Conservation (phyloP, 2,329 filamentous ascomycete genomes). For the Talaromyces islandicus region DNA sequence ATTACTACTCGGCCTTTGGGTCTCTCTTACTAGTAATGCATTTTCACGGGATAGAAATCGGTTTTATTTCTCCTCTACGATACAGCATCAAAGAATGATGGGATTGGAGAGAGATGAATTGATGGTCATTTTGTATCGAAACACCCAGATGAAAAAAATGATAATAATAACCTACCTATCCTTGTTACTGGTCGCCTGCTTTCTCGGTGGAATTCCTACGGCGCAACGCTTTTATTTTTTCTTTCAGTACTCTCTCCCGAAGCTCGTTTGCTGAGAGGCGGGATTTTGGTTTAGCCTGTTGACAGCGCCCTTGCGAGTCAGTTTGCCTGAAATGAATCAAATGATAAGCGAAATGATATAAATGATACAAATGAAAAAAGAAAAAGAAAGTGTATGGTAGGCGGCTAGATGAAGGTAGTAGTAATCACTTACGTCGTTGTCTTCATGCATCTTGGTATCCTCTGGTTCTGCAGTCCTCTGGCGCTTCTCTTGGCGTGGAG, state of each 20-base stretch:
- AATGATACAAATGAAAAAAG: constrained; percentile 9
- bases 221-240: constrained; percentile 31
- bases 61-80: not conserved
- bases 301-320: constrained; percentile 13
- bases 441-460: constrained; percentile 16
- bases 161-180: constrained; percentile 9
- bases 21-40: not conserved
- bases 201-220: constrained; percentile 17
- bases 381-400: too few species aligned
- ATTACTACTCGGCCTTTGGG: too few species aligned
- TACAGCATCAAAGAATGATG: not conserved
- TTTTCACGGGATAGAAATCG: not conserved
- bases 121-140: not conserved
- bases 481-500: constrained; percentile 35
- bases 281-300: constrained; percentile 13
- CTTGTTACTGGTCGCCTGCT: not conserved
- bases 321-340: constrained; percentile 11
- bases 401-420: constrained; percentile 8
- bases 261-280: constrained; percentile 28
- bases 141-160: not conserved
- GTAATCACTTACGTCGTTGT: constrained; percentile 8
- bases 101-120: too few species aligned
- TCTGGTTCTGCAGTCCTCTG: constrained; percentile 35
- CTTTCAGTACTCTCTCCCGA: constrained; percentile 32
- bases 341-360: constrained; percentile 10